These are phyloP conservation scores for Eucalyptus curtisii DNA, from an alignment of 345 rosid genomes.

Conservation along the genomic window DNA sequence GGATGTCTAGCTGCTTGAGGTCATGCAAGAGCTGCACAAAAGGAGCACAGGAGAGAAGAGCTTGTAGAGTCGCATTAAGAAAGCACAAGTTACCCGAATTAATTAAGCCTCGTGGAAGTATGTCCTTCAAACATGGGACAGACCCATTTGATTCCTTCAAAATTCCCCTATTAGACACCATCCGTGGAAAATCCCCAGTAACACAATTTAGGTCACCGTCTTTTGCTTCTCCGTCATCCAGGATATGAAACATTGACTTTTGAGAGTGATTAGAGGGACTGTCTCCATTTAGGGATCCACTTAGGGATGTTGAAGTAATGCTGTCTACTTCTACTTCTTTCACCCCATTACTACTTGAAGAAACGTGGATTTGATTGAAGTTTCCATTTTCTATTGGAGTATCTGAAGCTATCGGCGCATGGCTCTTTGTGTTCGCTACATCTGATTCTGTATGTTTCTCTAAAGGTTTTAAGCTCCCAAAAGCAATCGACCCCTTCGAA, in stretches of 20 bases:
- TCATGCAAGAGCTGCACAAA: constrained; percentile 72
- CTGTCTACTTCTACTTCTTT: constrained; percentile 15
- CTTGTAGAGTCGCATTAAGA: constrained; percentile 88
- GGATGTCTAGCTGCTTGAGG: constrained; percentile 35
- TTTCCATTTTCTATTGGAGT: constrained; percentile 33
- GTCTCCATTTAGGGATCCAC: constrained; percentile 24
- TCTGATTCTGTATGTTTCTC: constrained; percentile 11
- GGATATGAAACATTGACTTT: constrained; percentile 35
- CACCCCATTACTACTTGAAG: constrained; percentile 31
- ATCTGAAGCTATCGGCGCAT: constrained; percentile 1
- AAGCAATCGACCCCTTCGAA: constrained; percentile 10
- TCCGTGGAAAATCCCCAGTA: constrained; percentile 6
- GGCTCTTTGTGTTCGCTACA: constrained; percentile 3
- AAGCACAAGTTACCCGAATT: constrained; percentile 87
- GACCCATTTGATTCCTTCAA: constrained; percentile 19
- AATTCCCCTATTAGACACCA: constrained; percentile 8
- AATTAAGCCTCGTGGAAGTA: constrained; percentile 72
- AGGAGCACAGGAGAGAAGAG: constrained; percentile 77
- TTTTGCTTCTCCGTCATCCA: constrained; percentile 18
- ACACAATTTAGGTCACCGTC: constrained; percentile 3
- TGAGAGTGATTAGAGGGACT: constrained; percentile 15
- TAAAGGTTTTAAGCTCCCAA: constrained; percentile 15
- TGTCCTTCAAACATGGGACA: constrained; percentile 14
- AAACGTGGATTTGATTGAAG: neutral
- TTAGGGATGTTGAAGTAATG: constrained; percentile 10